phyloP scores from a whole-genome alignment of 257 asterid species.

The Fraxinus cuspidata region DNA sequence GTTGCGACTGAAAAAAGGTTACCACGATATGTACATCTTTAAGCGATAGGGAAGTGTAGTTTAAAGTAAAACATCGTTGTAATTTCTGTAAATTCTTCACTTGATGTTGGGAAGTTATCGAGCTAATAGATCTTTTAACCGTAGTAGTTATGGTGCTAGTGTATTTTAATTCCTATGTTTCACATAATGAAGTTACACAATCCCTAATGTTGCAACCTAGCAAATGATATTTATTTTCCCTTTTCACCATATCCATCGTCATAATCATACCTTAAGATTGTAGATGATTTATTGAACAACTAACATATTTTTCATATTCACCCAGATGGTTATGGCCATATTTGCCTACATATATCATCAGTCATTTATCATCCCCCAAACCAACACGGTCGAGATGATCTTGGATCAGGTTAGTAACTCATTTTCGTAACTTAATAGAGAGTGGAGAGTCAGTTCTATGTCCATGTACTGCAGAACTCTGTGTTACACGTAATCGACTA shows the following conservation, averaged over 20 bases:
- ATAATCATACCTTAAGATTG: neutral
- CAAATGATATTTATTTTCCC: neutral
- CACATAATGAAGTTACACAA: neutral
- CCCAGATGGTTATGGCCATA: conserved; percentile 76
- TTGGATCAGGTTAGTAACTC: conserved; percentile 54
- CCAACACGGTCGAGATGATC: conserved; percentile 50
- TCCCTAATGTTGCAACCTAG: neutral
- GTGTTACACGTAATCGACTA: neutral
- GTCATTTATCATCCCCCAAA: conserved; percentile 52
- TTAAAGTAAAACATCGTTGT: neutral
- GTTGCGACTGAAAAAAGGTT: neutral
- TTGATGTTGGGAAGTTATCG: neutral
- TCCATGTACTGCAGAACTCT: neutral
- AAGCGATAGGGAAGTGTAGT: neutral
- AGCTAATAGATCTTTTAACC: neutral
- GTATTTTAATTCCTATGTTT: neutral
- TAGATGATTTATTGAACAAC: neutral
- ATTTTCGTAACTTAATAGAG: neutral
- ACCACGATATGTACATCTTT: neutral
- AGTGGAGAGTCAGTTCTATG: neutral
- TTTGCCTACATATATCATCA: conserved; percentile 64
- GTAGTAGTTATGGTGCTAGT: neutral
- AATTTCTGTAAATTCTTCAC: neutral
- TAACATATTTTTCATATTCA: conserved; percentile 1
- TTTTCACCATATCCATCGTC: neutral